Conservation (phyloP, 2,329 filamentous ascomycete genomes). For the Cryphonectria radicalis region DNA sequence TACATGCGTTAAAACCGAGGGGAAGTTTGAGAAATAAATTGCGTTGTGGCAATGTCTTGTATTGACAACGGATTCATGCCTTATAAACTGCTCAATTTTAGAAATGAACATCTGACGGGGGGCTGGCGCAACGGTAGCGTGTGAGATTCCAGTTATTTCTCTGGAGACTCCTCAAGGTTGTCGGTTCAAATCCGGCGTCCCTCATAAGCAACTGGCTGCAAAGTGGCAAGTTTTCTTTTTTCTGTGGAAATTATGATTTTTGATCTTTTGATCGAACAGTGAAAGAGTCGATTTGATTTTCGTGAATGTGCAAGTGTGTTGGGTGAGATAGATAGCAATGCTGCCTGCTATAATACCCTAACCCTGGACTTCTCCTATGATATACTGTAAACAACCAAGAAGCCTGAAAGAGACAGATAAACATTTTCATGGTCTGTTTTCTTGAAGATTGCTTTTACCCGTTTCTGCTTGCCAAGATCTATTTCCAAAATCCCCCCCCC, state of each 20-base stretch:
- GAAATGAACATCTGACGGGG: background rate
- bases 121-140: constrained; percentile 21
- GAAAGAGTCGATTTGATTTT: too few species aligned
- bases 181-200: constrained; percentile 22
- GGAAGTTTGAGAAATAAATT: background rate
- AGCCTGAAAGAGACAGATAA: too few species aligned
- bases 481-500: background rate
- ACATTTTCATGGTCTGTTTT: too few species aligned
- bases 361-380: too few species aligned
- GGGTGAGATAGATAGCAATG: too few species aligned
- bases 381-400: too few species aligned
- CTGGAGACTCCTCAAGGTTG: constrained; percentile 19
- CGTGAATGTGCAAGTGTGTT: background rate
- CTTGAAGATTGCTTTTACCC: too few species aligned
- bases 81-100: background rate
- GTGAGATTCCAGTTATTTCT: constrained; percentile 19
- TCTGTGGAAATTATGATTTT: background rate
- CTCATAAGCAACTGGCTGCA: background rate
- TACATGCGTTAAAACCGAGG: background rate
- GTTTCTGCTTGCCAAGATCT: background rate
- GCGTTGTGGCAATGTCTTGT: background rate
- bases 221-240: background rate
- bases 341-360: too few species aligned
- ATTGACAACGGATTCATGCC: background rate
- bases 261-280: background rate